Evolutionary conservation across 2,329 filamentous ascomycete species (phyloP).

Genomic region (Macrophomina pseudophaseolina): DNA sequence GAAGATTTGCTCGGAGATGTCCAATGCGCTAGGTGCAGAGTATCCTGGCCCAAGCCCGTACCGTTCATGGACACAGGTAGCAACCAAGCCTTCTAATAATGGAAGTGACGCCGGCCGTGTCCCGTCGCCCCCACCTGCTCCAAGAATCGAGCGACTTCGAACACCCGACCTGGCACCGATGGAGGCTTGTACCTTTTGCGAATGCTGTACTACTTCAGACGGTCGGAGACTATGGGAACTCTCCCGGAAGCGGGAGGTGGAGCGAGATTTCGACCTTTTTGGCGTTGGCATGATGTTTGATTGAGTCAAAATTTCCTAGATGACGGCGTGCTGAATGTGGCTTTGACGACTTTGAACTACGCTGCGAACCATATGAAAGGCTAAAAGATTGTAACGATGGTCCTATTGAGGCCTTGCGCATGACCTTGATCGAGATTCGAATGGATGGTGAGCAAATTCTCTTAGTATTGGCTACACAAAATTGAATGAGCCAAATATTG

Average conservation of each 20-base stretch:
- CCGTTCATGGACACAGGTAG: neutral
- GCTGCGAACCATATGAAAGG: neutral
- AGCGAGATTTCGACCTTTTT: neutral
- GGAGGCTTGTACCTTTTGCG: conserved; percentile 39
- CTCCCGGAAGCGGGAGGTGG: conserved; percentile 28
- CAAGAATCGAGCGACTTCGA: conserved; percentile 37
- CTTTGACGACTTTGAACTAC: neutral
- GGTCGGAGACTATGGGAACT: conserved; percentile 32
- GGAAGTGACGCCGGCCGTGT: neutral
- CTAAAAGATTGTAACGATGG: neutral
- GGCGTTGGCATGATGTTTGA: conserved; percentile 14
- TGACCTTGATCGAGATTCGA: neutral
- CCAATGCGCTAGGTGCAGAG: neutral
- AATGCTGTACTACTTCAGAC: conserved; percentile 34
- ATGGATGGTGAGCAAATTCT: neutral
- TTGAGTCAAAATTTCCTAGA: neutral
- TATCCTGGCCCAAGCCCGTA: neutral
- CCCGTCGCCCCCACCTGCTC: conserved; percentile 35
- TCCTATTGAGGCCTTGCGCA: neutral
- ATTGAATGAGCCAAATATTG: neutral
- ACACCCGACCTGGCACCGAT: conserved; percentile 42
- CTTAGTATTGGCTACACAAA: neutral
- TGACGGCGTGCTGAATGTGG: conserved; percentile 10
- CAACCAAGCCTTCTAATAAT: neutral
- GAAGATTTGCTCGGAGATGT: neutral